Evolutionary conservation across 1,139 yeast species (phyloP), one percentile per base, ranked within the genome.

Genomic region (Williopsis jadinii): DNA sequence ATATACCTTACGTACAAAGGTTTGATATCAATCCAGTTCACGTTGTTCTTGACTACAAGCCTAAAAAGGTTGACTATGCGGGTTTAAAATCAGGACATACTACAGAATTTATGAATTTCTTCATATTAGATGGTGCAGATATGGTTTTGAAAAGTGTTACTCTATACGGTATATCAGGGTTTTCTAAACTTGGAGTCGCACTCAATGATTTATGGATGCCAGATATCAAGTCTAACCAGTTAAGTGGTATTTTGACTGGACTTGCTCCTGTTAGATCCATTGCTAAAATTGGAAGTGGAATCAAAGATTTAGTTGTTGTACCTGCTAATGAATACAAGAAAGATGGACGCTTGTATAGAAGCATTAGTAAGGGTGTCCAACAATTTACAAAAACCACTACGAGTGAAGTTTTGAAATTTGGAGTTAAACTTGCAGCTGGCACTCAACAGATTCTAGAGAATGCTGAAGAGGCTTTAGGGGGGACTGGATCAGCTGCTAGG

Each of bases 41-140:
- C 38, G 61, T 94, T 30, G 80, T 81, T 48, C 66, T 92, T 34
- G 98, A 92, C 60, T 94, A 92, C 61, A 90, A 88, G 58, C 98
- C 98, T 0, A 90, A 88, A 55, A 84, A 80, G 50, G 72, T 87
- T 24, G 95, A 90, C 58, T 85, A 84, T 56, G 75, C 78, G 3
- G 96, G 95, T 0, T 70, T 92, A 19, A 70, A 85, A 42, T 83
- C 95, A 0, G 97, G 97, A 1, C 87, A 82, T 49, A 75, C 92
- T 1, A 80, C 84, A 3, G 97, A 90, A 59, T 75, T 92, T 44
- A 80, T 87, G 73, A 92, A 92, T 58, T 75, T 94, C 47, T 88
- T 94, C 60, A 81, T 83, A 10, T 69, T 94, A 26, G 97, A 92
- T 56, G 97, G 88, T 28, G 84, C 97, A 0, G 78, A 76, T 35